phyloP scores from a whole-genome alignment of 176 grass and related monocot genomes.

The Eragrostis nindensis region DNA sequence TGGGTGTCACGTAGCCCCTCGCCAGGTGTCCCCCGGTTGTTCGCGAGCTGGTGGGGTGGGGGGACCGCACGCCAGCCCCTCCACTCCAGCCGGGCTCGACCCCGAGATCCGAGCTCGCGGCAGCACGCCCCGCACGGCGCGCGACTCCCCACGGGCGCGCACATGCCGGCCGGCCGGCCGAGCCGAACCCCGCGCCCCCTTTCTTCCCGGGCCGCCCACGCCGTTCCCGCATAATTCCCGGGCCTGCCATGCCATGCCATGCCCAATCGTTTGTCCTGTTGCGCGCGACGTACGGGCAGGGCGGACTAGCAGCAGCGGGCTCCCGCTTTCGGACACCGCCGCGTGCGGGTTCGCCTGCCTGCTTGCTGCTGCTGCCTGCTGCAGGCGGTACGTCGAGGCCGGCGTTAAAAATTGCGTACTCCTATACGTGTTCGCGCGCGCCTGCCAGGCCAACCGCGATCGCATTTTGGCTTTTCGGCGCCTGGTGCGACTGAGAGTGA shows the following conservation, averaged over 20 bases:
- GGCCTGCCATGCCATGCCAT: background rate
- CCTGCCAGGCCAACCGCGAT: background rate
- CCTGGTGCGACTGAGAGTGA: no score
- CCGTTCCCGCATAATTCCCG: conserved; percentile 6
- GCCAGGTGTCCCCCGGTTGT: background rate
- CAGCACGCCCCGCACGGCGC: conserved; percentile 2
- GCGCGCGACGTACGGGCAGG: background rate
- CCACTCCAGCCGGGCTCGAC: no score
- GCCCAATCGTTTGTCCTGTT: background rate
- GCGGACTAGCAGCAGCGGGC: no score
- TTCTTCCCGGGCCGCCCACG: background rate
- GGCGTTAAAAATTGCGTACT: background rate
- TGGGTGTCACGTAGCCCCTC: conserved; percentile 20
- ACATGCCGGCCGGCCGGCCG: conserved; percentile 11
- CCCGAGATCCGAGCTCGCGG: conserved; percentile 34
- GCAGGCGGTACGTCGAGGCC: background rate
- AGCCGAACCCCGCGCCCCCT: background rate
- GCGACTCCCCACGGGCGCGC: conserved; percentile 11
- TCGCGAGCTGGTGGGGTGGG: no score
- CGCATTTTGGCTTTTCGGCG: no score
- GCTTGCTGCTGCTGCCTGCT: background rate
- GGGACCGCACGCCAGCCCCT: conserved; percentile 24
- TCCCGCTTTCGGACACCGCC: background rate
- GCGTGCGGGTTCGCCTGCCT: no score
- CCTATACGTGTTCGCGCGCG: no score